phyloP scores from a whole-genome alignment of 1,284 basidiomycete species.

The Ceratobasidium sp. region DNA sequence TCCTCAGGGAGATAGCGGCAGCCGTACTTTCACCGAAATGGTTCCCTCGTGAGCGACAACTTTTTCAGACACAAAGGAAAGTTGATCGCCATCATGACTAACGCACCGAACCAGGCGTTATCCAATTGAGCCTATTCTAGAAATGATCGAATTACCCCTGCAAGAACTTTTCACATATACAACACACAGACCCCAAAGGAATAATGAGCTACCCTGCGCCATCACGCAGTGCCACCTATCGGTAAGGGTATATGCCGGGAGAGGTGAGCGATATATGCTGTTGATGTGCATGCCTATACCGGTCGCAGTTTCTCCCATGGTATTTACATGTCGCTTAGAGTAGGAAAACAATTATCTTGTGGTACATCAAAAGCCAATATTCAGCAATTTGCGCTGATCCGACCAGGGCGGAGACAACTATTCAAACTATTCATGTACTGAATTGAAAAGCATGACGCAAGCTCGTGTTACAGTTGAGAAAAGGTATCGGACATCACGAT shows the following conservation, averaged over 20 bases:
- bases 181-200: not conserved
- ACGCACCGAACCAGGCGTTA: not conserved
- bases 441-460: not conserved
- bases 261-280: constrained; percentile 20
- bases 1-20: not conserved
- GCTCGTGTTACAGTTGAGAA: not conserved
- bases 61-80: not conserved
- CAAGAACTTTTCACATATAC: not conserved
- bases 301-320: not conserved
- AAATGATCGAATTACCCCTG: not conserved
- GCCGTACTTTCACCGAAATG: constrained; percentile 6
- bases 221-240: not conserved
- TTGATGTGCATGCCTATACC: not conserved
- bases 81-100: constrained; percentile 3
- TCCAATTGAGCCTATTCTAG: not conserved
- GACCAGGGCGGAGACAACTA: not conserved
- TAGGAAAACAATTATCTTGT: not conserved
- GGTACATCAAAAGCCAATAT: not conserved
- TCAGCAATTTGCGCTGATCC: constrained; percentile 1
- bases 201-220: not conserved
- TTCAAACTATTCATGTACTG: too few relatives aligned
- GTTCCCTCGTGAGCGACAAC: not conserved
- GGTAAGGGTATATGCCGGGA: not conserved
- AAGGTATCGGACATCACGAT: not conserved
- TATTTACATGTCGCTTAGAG: not conserved